Percentiles rank a stretch among this genome's conserved stretches.
phyloP scores from a whole-genome alignment of 140 eudicot species.

The Anethum foeniculum region DNA sequence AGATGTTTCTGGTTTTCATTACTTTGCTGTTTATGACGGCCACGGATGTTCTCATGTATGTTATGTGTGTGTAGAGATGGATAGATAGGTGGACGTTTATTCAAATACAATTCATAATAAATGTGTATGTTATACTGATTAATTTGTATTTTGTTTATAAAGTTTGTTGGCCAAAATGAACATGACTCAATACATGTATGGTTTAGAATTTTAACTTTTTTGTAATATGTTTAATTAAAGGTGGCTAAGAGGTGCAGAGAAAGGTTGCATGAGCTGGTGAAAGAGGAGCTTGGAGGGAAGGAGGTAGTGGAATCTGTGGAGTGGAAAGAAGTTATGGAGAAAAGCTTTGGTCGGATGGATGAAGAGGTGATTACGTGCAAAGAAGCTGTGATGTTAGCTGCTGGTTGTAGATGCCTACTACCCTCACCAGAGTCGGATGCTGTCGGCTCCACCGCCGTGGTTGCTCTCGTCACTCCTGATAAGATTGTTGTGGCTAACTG shows the following conservation, averaged over 20 bases:
- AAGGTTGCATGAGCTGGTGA: constrained; percentile 55
- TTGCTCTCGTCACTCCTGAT: constrained; percentile 46
- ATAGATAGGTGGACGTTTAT: too few relatives aligned
- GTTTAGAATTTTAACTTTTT: background rate
- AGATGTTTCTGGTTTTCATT: constrained; percentile 27
- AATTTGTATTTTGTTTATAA: background rate
- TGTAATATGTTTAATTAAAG: constrained; percentile 18
- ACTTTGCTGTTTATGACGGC: constrained; percentile 71
- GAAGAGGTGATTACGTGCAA: constrained; percentile 35
- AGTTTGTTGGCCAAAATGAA: too few relatives aligned
- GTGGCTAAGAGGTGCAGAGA: constrained; percentile 65
- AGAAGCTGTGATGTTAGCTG: constrained; percentile 7
- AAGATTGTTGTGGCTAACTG: constrained; percentile 64
- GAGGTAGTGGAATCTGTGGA: constrained; percentile 13
- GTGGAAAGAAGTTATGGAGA: constrained; percentile 55
- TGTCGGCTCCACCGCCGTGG: constrained; percentile 92
- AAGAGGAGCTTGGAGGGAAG: constrained; percentile 32
- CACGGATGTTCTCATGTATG: constrained; percentile 87
- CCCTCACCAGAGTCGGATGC: constrained; percentile 50
- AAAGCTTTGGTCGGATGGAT: constrained; percentile 61
- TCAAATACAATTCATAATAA: too few relatives aligned
- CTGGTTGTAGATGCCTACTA: constrained; percentile 58
- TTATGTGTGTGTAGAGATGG: background rate
- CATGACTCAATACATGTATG: too few relatives aligned
- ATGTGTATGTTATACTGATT: too few relatives aligned